A percentile compares a stretch with the other conserved stretches of the same genome.
These are phyloP conservation scores for Exidia glandulosa DNA, from an alignment of 768 basidiomycete species.

Conservation along the genomic window DNA sequence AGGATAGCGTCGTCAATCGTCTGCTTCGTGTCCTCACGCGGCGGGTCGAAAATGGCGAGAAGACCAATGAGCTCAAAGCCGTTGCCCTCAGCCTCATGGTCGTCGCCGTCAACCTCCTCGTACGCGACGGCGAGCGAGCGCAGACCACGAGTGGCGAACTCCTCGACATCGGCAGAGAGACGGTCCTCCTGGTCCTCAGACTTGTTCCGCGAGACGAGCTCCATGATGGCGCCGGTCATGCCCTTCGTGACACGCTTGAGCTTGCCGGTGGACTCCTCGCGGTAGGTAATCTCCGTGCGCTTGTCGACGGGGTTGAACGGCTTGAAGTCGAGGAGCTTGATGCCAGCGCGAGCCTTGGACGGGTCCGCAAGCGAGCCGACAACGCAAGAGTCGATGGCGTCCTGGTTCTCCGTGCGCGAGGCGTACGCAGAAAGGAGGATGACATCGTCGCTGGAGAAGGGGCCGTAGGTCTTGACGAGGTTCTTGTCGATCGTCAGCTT, in stretches of 20 bases:
- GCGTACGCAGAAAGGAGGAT: slow-evolving; percentile 91
- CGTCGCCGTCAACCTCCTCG: slow-evolving; percentile 81
- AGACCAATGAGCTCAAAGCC: slow-evolving; percentile 97
- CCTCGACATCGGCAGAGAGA: slow-evolving; percentile 92
- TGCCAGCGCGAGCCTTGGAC: slow-evolving; percentile 71
- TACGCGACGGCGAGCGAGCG: slow-evolving; percentile 94
- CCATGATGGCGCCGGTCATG: slow-evolving; percentile 98
- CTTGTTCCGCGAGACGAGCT: slow-evolving; percentile 96
- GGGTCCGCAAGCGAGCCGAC: slow-evolving; percentile 68
- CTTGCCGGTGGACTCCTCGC: slow-evolving; percentile 86
- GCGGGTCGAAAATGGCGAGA: slow-evolving; percentile 94
- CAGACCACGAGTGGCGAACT: slow-evolving; percentile 91
- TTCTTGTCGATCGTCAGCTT: slow-evolving; percentile 94
- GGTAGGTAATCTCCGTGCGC: slow-evolving; percentile 97
- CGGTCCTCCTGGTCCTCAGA: slow-evolving; percentile 82
- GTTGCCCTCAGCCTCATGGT: slow-evolving; percentile 80
- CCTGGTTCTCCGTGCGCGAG: slow-evolving; percentile 97
- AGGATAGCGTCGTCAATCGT: slow-evolving; percentile 95
- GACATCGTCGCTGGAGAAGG: slow-evolving; percentile 81
- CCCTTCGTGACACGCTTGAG: slow-evolving; percentile 99
- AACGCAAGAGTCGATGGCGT: slow-evolving; percentile 88
- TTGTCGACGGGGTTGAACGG: slow-evolving; percentile 99
- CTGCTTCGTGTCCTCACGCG: slow-evolving; percentile 96
- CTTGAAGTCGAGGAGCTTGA: slow-evolving; percentile 97
- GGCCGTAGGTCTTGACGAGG: slow-evolving; percentile 84